phyloP scores from a whole-genome alignment of 495 filamentous ascomycete genomes.

The Hypoxylon lenormandii region DNA sequence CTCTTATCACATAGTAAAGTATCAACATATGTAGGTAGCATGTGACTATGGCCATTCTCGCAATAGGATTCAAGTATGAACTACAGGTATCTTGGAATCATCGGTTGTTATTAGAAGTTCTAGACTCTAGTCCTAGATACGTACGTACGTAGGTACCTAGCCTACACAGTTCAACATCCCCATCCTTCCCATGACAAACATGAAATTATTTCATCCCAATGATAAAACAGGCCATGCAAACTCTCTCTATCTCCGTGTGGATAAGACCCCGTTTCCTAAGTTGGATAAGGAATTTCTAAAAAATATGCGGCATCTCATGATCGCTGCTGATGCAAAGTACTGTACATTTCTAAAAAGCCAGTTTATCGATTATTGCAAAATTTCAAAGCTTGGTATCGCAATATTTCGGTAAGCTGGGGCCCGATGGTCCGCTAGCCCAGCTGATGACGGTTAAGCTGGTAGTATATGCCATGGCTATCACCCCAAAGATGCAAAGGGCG shows the following conservation, averaged over 20 bases:
- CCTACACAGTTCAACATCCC: not conserved
- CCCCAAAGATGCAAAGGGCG: constrained; percentile 79
- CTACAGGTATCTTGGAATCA: too few relatives aligned
- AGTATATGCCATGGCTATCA: constrained; percentile 88
- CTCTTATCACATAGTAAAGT: too few relatives aligned
- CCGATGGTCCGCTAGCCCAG: constrained; percentile 70
- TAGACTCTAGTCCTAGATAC: too few relatives aligned
- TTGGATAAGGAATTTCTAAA: constrained; percentile 18
- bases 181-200: not conserved
- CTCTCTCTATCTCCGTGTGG: constrained; percentile 25
- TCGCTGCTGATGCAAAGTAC: constrained; percentile 26
- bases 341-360: constrained; percentile 27
- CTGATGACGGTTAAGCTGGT: constrained; percentile 83
- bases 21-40: too few relatives aligned
- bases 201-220: constrained; percentile 8
- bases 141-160: too few relatives aligned
- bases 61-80: too few relatives aligned
- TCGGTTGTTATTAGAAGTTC: too few relatives aligned
- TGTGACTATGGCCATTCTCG: too few relatives aligned
- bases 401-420: constrained; percentile 59
- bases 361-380: not conserved
- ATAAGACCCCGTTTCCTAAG: constrained; percentile 6
- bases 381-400: constrained; percentile 55
- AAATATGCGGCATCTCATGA: constrained; percentile 23
- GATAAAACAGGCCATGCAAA: constrained; percentile 28